Conservation (phyloP, 371 early-diverging fungal species). For the Syncephalastrum contaminatum region DNA sequence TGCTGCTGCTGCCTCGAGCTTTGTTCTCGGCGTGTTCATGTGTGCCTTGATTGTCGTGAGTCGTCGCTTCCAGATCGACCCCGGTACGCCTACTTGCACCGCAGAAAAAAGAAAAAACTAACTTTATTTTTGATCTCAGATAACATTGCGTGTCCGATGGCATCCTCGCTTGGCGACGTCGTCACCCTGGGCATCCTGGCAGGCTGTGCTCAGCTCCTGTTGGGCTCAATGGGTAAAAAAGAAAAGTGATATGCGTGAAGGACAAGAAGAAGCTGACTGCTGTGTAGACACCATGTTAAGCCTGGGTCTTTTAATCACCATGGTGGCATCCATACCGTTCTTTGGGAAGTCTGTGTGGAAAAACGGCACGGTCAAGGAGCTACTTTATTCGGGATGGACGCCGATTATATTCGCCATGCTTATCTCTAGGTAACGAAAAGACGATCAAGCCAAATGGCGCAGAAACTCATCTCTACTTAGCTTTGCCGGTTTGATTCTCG, state of each 20-base stretch:
- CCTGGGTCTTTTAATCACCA: constrained; percentile 39
- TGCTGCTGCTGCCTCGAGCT: constrained; percentile 71
- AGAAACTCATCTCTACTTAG: constrained; percentile 17
- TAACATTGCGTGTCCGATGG: constrained; percentile 72
- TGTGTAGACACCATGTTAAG: constrained; percentile 49
- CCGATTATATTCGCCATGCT: constrained; percentile 78
- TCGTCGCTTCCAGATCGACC: constrained; percentile 67
- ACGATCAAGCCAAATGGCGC: neutral
- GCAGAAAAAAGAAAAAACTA: constrained; percentile 5
- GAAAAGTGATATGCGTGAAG: neutral
- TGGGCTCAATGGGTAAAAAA: constrained; percentile 43
- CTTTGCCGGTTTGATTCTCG: constrained; percentile 83
- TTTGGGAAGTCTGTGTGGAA: constrained; percentile 54
- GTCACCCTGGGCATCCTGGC: constrained; percentile 69
- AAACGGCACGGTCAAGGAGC: constrained; percentile 62
- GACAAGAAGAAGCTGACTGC: neutral
- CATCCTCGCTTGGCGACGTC: constrained; percentile 74
- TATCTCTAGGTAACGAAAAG: constrained; percentile 60
- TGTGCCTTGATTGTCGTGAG: constrained; percentile 70
- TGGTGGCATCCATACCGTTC: constrained; percentile 54
- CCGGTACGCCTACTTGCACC: constrained; percentile 51
- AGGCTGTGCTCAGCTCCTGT: constrained; percentile 50
- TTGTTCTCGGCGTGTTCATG: constrained; percentile 75
- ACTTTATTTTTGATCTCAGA: constrained; percentile 27
- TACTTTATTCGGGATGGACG: constrained; percentile 78